Base-by-base conservation (phyloP, 305 asterid species). In the Fraxinus velutina region DNA sequence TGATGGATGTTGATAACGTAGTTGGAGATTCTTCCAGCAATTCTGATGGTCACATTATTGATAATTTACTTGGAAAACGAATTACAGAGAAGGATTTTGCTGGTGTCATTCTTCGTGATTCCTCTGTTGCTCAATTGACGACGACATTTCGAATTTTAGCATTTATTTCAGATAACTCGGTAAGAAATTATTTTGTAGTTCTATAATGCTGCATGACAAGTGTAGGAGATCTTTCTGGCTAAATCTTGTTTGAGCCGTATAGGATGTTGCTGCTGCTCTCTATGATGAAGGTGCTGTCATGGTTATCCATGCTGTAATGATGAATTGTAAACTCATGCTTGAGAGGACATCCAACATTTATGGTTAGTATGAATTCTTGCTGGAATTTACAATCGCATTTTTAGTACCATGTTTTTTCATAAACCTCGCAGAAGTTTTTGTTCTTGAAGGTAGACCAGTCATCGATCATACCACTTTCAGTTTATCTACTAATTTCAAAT, bases 241-340 rank as follows among this genome's bases (percentile, higher is more conserved):
- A 88, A 81, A 73, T 81, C 66, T 86, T 84, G 22, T 86, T 68
- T 86, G 83, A 37, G 81, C 81, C 86, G 72, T 84, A 72, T 84
- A 96, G 99, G 92, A 89, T 81, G 97, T 84, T 80, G 91, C 96
- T 89, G 97, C 97, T 86, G 89, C 94, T 83, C 97, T 96, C 77
- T 96, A 94, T 75, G 97, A 88, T 83, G 98, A 94, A 88, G 99
- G 98, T 10, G 97, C 97, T 82, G 96, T 94, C 73, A 93, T 94
- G 98, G 96, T 96, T 84, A 79, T 94, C 84, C 99, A 96, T 94
- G 99, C 98, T 42, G 90, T 96, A 84, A 27, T 94, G 78, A 93
- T 96, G 84, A 90, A 93, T 85, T 94, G 99, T 78, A 93, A 88
- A 85, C 89, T 94, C 87, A 93, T 96, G 97, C 95, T 94, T 83